Evolutionary conservation across 169 alveolate genomes (phyloP).

Genomic region (Miamiensis avidus): DNA sequence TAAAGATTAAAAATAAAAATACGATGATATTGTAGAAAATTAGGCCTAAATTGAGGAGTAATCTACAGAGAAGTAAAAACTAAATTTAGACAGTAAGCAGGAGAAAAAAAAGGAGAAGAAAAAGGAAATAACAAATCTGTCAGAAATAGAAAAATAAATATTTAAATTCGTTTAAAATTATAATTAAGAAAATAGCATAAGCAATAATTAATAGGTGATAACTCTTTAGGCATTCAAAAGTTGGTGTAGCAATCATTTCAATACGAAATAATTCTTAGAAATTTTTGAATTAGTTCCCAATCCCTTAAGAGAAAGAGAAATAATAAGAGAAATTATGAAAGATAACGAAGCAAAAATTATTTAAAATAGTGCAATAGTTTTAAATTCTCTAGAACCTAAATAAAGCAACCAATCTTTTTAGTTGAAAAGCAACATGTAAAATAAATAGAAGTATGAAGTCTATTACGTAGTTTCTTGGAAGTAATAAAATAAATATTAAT

Average conservation of each 20-base stretch:
- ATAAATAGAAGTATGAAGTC: not conserved
- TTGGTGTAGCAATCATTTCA: conserved; percentile 12
- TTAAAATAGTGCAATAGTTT: too few species aligned
- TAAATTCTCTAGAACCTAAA: too few species aligned
- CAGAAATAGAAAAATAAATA: not conserved
- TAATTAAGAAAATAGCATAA: too few species aligned
- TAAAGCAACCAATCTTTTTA: too few species aligned
- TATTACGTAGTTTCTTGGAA: not conserved
- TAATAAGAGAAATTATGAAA: conserved; percentile 6
- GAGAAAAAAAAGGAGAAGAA: not conserved
- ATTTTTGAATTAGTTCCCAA: conserved; percentile 31
- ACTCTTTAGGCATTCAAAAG: not conserved
- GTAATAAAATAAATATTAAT: not conserved
- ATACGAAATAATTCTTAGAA: conserved; percentile 15
- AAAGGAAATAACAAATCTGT: not conserved
- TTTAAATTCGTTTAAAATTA: too few species aligned
- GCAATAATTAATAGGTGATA: not conserved
- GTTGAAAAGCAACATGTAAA: too few species aligned
- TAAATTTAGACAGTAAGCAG: too few species aligned
- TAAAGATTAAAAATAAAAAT: not conserved
- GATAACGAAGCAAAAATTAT: not conserved
- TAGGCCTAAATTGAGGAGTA: too few species aligned
- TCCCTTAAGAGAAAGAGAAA: conserved; percentile 30
- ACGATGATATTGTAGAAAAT: not conserved
- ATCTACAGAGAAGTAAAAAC: not conserved